phyloP scores from a whole-genome alignment of 495 filamentous ascomycete species.

The Penicillium egyptiacum region DNA sequence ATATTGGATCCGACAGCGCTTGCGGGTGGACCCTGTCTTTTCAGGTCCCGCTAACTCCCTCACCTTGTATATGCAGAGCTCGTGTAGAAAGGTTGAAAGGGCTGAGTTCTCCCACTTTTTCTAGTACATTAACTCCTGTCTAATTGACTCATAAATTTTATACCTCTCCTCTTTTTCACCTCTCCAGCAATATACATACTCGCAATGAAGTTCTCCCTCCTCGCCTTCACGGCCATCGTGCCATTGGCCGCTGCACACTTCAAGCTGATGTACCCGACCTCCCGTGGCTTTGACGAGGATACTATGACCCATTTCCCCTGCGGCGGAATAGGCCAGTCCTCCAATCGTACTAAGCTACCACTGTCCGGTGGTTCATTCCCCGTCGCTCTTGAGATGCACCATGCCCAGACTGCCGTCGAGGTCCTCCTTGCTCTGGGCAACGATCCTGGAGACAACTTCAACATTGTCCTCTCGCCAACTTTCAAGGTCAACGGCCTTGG shows the following conservation, averaged over 20 bases:
- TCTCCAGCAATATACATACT: neutral
- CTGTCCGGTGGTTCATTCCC: slow-evolving; percentile 49
- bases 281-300: slow-evolving; percentile 55
- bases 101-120: neutral
- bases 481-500: slow-evolving; percentile 54
- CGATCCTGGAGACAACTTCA: slow-evolving; percentile 53
- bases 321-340: slow-evolving; percentile 51
- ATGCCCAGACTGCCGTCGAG: slow-evolving; percentile 53
- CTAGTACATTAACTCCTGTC: neutral
- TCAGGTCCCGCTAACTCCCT: slow-evolving; percentile 6
- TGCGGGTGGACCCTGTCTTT: neutral
- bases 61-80: neutral
- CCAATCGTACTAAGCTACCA: slow-evolving; percentile 52
- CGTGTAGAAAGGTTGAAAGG: neutral
- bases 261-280: slow-evolving; percentile 54
- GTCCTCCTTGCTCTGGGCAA: slow-evolving; percentile 58
- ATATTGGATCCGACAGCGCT: neutral
- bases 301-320: slow-evolving; percentile 55
- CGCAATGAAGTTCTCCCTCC: slow-evolving; percentile 30
- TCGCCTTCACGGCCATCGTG: slow-evolving; percentile 33
- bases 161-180: neutral
- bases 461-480: slow-evolving; percentile 50
- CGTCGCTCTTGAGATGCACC: slow-evolving; percentile 56
- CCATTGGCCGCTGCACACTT: slow-evolving; percentile 59
- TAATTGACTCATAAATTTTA: neutral